Evolutionary conservation across 108 stramenopile genomes (phyloP).

Genomic region (Stephanodiscus minutulus): DNA sequence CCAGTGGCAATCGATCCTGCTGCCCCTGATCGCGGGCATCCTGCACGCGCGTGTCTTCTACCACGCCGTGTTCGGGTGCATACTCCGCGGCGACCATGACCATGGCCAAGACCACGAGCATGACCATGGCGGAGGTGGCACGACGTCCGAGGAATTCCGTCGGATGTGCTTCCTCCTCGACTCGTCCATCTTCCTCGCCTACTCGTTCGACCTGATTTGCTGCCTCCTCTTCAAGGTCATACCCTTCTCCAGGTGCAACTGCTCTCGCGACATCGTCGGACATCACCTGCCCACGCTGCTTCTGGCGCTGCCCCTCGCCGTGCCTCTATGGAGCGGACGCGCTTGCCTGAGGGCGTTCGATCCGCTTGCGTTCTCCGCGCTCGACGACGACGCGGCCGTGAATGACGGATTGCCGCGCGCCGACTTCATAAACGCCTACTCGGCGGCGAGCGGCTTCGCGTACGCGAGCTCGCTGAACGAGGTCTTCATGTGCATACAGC

Average conservation of each 20-base stretch:
- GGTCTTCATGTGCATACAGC: slow-evolving; percentile 32
- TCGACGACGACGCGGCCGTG: slow-evolving; percentile 9
- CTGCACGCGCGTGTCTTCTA: slow-evolving; percentile 26
- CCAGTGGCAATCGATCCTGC: slow-evolving; percentile 7
- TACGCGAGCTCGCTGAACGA: slow-evolving; percentile 34
- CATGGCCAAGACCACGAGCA: background rate
- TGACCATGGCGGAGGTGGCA: background rate
- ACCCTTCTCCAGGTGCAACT: slow-evolving; percentile 29
- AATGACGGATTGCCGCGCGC: background rate
- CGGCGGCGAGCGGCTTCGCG: slow-evolving; percentile 15
- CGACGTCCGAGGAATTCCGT: background rate
- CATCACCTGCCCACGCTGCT: slow-evolving; percentile 31
- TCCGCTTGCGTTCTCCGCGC: background rate
- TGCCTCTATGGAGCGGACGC: slow-evolving; percentile 16
- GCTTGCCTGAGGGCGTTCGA: background rate
- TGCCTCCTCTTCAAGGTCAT: slow-evolving; percentile 21
- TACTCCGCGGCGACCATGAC: background rate
- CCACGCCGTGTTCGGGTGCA: slow-evolving; percentile 12
- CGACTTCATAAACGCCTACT: slow-evolving; percentile 10
- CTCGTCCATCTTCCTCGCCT: slow-evolving; percentile 23
- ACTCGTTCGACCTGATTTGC: slow-evolving; percentile 29
- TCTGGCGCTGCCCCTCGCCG: slow-evolving; percentile 12
- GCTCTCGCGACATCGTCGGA: slow-evolving; percentile 17
- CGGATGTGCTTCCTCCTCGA: slow-evolving; percentile 8
- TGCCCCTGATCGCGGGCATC: slow-evolving; percentile 17